Evolutionary conservation across 441 rosid species (phyloP), one percentile per base, ranked within the genome.

Genomic region (Erysimum pusillum): DNA sequence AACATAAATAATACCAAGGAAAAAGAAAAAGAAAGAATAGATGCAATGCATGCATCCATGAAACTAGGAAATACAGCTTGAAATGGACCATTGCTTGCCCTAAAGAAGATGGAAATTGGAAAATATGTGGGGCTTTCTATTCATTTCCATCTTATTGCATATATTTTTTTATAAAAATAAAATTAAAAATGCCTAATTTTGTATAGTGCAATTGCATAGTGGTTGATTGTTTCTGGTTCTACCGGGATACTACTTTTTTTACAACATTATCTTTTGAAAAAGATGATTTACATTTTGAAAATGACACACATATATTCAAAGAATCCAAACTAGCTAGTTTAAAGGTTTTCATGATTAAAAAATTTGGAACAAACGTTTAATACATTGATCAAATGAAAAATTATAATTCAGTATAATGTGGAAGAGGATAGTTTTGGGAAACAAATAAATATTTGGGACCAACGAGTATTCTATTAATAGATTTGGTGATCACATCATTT

Each of bases 1-100:
- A 57, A 31, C 38, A 58, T 41, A 57, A 39, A 65, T 48, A 49
- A 46, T 9, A 22, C 36, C 5, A 25, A 7, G 28, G 9, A 9
- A 31, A 52, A 36, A 17, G 4, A 10, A 58, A 60, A 48, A 20
- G 22, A 44, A 2, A 74, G 74, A 77, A 69, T 79, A 82, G 93
- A 75, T 92, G 83, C 97, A 85, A 45, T 92, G 97, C 73, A 92
- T 81, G 90, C 74, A 89, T 80, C 78, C 74, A 61, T 36, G 74
- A 82, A 71, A 74, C 81, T 70, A 63, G 67, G 59, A 63, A 76
- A 60, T 79, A 87, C 89, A 88, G 89, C 88, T 81, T 84, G 82
- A 83, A 82, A 77, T 90, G 93, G 84, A 18, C 71, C 83, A 68
- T 73, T 81, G 81, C 80, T 75, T 82, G 90, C 82, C 77, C 78